Evolutionary conservation across 768 basidiomycete species (phyloP).

Genomic region (Agrocybe chaxingu): DNA sequence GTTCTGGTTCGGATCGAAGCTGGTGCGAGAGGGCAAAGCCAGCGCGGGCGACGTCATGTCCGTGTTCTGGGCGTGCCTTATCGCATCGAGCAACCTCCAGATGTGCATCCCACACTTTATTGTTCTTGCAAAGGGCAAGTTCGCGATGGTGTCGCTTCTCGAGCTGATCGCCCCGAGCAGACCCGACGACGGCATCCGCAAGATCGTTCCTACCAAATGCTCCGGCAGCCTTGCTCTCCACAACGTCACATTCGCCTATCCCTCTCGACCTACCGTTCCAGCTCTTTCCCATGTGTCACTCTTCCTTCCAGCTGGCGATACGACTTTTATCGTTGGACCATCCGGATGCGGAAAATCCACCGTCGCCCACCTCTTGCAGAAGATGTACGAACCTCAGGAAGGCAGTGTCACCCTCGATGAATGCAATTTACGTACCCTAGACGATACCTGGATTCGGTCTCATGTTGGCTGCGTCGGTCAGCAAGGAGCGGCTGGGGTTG

Average conservation of each 20-base stretch:
- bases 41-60: conserved; percentile 82
- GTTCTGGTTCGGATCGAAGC: conserved; percentile 92
- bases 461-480: conserved; percentile 77
- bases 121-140: conserved; percentile 77
- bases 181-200: conserved; percentile 26
- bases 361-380: conserved; percentile 75
- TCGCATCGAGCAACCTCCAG: conserved; percentile 85
- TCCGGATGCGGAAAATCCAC: conserved; percentile 96
- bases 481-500: conserved; percentile 32
- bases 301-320: conserved; percentile 70
- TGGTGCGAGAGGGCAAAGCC: conserved; percentile 73
- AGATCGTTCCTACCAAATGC: conserved; percentile 64
- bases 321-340: conserved; percentile 86
- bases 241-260: conserved; percentile 81
- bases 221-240: conserved; percentile 74
- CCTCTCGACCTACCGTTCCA: conserved; percentile 64
- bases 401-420: conserved; percentile 81
- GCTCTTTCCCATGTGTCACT: conserved; percentile 69
- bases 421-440: conserved; percentile 68
- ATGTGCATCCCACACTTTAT: conserved; percentile 83
- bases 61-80: conserved; percentile 95
- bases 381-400: conserved; percentile 66
- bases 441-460: conserved; percentile 58
- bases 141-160: conserved; percentile 68
- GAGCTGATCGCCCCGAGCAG: conserved; percentile 36